phyloP scores from a whole-genome alignment of 495 filamentous ascomycete genomes.

The Trypethelium eluteriae region DNA sequence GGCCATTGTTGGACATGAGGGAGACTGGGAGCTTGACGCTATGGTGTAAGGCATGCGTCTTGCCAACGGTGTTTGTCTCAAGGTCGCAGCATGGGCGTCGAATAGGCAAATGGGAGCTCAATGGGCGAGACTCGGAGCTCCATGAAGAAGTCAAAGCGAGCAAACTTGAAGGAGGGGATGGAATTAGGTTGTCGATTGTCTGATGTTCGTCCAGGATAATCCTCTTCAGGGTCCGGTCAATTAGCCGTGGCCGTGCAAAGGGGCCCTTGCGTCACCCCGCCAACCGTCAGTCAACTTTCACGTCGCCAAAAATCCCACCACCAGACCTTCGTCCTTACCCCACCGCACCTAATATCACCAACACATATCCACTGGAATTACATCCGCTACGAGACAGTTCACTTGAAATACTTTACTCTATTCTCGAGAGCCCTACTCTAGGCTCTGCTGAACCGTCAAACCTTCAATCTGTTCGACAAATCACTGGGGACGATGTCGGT shows the following conservation, averaged over 20 bases:
- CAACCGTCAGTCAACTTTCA: constrained; percentile 4
- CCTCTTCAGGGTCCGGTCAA: not conserved
- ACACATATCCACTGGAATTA: not conserved
- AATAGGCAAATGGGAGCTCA: not conserved
- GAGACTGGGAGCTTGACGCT: constrained; percentile 1
- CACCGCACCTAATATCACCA: constrained; percentile 9
- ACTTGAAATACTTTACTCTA: not conserved
- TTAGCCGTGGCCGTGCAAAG: not conserved
- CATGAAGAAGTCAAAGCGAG: not conserved
- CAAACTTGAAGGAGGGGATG: not conserved
- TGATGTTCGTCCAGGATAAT: not conserved
- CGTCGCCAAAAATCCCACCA: constrained; percentile 1
- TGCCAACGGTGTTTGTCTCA: not conserved
- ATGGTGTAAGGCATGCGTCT: not conserved
- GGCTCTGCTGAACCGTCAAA: not conserved
- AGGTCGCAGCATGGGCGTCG: not conserved
- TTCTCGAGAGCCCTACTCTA: not conserved
- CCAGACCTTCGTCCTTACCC: constrained; percentile 4
- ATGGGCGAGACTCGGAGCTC: not conserved
- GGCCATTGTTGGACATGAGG: constrained; percentile 13
- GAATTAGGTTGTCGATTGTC: not conserved
- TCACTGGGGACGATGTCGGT: constrained; percentile 21
- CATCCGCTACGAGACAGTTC: constrained; percentile 6
- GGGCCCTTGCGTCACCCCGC: not conserved
- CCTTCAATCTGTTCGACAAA: not conserved